Evolutionary conservation across 108 stramenopile species (phyloP).

Genomic region (Asterionellopsis glacialis): DNA sequence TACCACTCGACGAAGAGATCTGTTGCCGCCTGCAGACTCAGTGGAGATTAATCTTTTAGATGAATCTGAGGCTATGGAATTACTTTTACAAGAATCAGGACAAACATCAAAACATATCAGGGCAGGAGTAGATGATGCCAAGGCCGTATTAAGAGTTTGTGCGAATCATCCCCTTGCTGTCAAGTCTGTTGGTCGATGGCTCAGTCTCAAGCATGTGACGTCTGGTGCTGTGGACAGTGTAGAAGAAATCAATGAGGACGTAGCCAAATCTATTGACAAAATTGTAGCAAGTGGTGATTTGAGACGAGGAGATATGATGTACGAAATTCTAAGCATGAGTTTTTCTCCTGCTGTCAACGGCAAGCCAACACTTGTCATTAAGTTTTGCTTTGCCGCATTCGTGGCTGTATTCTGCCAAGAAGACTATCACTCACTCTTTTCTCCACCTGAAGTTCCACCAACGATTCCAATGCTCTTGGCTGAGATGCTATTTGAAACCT

Average conservation of each 20-base stretch:
- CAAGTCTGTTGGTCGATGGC: constrained; percentile 71
- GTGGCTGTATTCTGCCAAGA: constrained; percentile 56
- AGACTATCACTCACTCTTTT: constrained; percentile 37
- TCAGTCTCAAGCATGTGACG: constrained; percentile 64
- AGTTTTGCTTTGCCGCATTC: constrained; percentile 68
- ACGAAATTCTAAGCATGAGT: constrained; percentile 60
- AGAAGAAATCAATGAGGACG: constrained; percentile 42
- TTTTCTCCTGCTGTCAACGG: constrained; percentile 69
- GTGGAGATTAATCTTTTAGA: constrained; percentile 65
- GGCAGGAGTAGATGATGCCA: constrained; percentile 39
- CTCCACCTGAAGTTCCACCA: constrained; percentile 36
- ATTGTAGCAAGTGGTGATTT: constrained; percentile 39
- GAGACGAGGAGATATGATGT: constrained; percentile 56
- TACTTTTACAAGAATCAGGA: constrained; percentile 63
- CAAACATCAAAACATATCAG: constrained; percentile 41
- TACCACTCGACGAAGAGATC: constrained; percentile 38
- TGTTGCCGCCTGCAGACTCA: constrained; percentile 43
- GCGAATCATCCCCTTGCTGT: constrained; percentile 70
- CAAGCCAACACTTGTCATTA: constrained; percentile 59
- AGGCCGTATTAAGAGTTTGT: constrained; percentile 51
- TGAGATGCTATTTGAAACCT: constrained; percentile 50
- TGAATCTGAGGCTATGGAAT: constrained; percentile 48
- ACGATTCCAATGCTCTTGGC: constrained; percentile 58
- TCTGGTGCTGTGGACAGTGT: constrained; percentile 46
- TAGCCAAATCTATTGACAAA: constrained; percentile 60